Percentiles rank a stretch among this genome's conserved stretches.
Conservation (phyloP, 257 asterid species). For the Scutellaria baicalensis region DNA sequence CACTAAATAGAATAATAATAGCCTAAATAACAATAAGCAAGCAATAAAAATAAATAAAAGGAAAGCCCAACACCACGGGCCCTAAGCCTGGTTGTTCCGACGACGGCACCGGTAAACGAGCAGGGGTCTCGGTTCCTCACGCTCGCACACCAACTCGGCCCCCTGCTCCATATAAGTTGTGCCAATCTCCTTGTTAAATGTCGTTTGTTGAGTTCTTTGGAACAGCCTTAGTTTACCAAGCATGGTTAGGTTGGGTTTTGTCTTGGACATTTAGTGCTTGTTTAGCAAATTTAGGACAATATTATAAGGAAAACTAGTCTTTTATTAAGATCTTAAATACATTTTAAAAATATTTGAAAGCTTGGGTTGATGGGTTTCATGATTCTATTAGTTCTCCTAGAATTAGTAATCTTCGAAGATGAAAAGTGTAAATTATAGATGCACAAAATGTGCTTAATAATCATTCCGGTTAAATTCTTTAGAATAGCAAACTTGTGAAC, state of each 20-base stretch:
- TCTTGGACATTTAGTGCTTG: background rate
- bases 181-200: background rate
- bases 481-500: background rate
- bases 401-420: background rate
- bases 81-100: too few relatives aligned
- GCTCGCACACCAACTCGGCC: too few relatives aligned
- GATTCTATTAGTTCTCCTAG: background rate
- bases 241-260: background rate
- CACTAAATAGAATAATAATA: too few relatives aligned
- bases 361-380: background rate
- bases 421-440: background rate
- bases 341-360: background rate
- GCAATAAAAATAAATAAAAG: too few relatives aligned
- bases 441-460: background rate
- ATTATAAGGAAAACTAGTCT: background rate
- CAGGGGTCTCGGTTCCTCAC: too few relatives aligned
- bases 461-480: background rate
- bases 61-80: too few relatives aligned
- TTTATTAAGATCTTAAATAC: background rate
- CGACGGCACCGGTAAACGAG: too few relatives aligned
- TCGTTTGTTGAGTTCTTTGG: background rate
- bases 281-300: background rate
- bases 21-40: too few relatives aligned
- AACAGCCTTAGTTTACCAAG: background rate
- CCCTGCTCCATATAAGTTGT: background rate